phyloP scores from a whole-genome alignment of 768 basidiomycete species.

The Asterophora lycoperdoides region DNA sequence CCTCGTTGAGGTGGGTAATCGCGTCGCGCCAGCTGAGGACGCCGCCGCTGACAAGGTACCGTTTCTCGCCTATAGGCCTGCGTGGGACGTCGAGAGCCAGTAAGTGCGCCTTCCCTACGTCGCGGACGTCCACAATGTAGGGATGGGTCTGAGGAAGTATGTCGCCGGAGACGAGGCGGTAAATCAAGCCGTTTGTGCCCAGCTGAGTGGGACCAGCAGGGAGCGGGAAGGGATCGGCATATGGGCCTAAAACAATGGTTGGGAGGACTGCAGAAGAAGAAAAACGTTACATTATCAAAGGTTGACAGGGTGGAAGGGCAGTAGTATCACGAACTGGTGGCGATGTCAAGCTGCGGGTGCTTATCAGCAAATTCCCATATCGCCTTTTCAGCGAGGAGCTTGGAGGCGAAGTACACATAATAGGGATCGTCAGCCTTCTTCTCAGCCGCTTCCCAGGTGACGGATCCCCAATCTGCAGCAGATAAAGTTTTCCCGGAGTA shows the following conservation, averaged over 20 bases:
- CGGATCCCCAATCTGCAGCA: conserved; percentile 31
- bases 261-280: conserved; percentile 27
- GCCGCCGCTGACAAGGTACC: conserved; percentile 27
- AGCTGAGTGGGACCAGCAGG: conserved; percentile 20
- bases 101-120: conserved; percentile 32
- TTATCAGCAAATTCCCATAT: conserved; percentile 38
- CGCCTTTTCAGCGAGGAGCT: conserved; percentile 37
- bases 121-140: conserved; percentile 33
- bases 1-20: conserved; percentile 22
- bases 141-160: conserved; percentile 21
- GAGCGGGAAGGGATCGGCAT: conserved; percentile 27
- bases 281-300: not conserved
- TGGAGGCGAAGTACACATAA: conserved; percentile 38
- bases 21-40: conserved; percentile 29
- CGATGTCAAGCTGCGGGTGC: conserved; percentile 35
- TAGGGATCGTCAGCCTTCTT: conserved; percentile 23
- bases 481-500: conserved; percentile 23
- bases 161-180: conserved; percentile 25
- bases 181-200: conserved; percentile 29
- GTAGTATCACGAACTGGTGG: conserved; percentile 35
- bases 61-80: conserved; percentile 21
- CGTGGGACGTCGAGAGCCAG: conserved; percentile 25
- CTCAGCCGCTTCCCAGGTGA: conserved; percentile 27
- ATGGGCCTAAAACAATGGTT: conserved; percentile 35
- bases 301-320: no score